Base-by-base conservation (phyloP, 192 early-diverging fungal species). In the Jimgerdemannia flammicorona region DNA sequence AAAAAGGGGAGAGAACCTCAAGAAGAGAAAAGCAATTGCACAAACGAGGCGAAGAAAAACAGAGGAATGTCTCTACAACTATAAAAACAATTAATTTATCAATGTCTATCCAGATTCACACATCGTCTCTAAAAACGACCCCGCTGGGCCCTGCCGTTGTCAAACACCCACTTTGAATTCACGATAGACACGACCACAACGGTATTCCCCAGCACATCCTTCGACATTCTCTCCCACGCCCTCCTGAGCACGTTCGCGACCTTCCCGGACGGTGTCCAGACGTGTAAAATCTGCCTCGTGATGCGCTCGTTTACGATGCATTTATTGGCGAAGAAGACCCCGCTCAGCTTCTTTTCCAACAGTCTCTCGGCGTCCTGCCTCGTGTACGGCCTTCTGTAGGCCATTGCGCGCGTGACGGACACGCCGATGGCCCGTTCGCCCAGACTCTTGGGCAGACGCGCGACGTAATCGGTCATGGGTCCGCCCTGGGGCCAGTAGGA, bases 401-500 rank as follows among this genome's bases (percentile, higher is more conserved):
- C 78, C 64, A 83, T 84, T 3, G 86, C 84, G 8, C 86, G 68
- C 3, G 86, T 87, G 20, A 87, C 86, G 3, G 84, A 84, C 6
- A 87, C 84, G 10, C 81, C 86, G 4, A 85, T 66, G 44, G 72
- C 70, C 49, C 69, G 70, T 4, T 78, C 65, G n/a, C 74, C 72
- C 11, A 81, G 69, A 20, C 75, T 71, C 70, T 80, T 43, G 2
- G 72, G 85, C 11, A 84, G 40, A 3, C 72, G 72, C 63, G 81
- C 75, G 1, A 83, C 76, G 67, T 86, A 87, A 70, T 87, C 86
- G n/a, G 83, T 84, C 44, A 87, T 84, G 43, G 86, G 83, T 9
- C 79, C 77, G 66, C 82, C 76, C 3, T 74, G 74, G 43, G 80
- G 78, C 3, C 75, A 72, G 73, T 87, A 84, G 18, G 43, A 44